Conservation (phyloP, 2,329 filamentous ascomycete species). For the Cytospora leucostoma region DNA sequence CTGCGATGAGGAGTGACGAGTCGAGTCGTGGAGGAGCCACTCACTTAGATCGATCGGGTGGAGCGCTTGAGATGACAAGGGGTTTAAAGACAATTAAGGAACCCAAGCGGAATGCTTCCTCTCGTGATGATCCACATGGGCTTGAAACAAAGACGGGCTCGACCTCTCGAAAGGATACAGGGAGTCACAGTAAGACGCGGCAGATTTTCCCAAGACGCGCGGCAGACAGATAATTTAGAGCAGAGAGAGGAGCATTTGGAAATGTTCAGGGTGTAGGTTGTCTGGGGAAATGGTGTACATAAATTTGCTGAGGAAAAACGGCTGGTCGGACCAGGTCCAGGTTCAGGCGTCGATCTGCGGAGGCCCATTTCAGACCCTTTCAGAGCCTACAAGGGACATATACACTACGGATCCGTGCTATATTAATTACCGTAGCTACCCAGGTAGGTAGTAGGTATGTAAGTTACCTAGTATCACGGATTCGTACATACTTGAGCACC, state of each 20-base stretch:
- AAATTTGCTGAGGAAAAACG: not conserved
- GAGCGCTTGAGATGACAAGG: constrained; percentile 2
- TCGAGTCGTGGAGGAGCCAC: not conserved
- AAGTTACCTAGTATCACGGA: too few species aligned
- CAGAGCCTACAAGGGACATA: not conserved
- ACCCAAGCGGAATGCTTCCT: not conserved
- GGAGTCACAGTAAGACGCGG: not conserved
- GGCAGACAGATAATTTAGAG: not conserved
- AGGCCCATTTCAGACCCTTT: not conserved
- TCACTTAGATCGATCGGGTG: not conserved
- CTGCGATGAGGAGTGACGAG: not conserved
- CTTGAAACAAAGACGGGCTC: not conserved
- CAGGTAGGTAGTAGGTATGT: not conserved
- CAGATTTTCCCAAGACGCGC: not conserved
- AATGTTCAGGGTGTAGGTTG: not conserved
- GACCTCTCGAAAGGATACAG: not conserved
- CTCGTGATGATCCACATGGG: not conserved
- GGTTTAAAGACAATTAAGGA: not conserved
- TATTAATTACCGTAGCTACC: not conserved
- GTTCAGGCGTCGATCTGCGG: not conserved
- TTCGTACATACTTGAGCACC: not conserved
- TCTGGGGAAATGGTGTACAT: not conserved
- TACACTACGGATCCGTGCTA: not conserved
- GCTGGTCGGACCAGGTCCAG: not conserved
- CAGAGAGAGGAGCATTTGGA: not conserved